Evolutionary conservation across 257 asterid genomes (phyloP).

Genomic region (Solanum sparsipilum): DNA sequence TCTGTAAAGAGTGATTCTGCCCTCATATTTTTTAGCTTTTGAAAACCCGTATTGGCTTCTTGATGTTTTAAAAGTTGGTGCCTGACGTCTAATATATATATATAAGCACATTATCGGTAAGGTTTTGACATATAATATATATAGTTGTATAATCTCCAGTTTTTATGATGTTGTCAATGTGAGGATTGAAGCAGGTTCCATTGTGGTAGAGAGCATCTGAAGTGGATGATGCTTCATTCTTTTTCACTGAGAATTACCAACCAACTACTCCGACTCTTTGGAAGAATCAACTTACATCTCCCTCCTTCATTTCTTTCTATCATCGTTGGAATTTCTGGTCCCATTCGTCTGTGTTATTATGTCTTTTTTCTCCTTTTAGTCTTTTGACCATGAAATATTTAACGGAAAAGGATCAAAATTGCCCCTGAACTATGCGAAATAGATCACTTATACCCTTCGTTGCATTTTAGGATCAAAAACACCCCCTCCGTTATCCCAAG

Average conservation of each 20-base stretch:
- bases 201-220: neutral
- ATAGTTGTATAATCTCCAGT: neutral
- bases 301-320: neutral
- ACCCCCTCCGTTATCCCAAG: no score
- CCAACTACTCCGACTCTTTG: neutral
- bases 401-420: no score
- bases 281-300: neutral
- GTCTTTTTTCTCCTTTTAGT: neutral
- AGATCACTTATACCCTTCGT: no score
- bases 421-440: no score
- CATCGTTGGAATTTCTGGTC: neutral
- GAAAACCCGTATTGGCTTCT: neutral
- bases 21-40: neutral
- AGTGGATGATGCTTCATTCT: neutral
- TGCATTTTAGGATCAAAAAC: no score
- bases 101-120: neutral
- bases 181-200: neutral
- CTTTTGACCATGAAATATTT: neutral
- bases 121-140: neutral
- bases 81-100: neutral
- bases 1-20: slow-evolving; percentile 32
- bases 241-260: neutral
- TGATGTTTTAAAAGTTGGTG: neutral
- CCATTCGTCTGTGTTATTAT: neutral
- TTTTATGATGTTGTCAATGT: neutral